phyloP scores from a whole-genome alignment of 164 flowering plant species.

The Piper betle region DNA sequence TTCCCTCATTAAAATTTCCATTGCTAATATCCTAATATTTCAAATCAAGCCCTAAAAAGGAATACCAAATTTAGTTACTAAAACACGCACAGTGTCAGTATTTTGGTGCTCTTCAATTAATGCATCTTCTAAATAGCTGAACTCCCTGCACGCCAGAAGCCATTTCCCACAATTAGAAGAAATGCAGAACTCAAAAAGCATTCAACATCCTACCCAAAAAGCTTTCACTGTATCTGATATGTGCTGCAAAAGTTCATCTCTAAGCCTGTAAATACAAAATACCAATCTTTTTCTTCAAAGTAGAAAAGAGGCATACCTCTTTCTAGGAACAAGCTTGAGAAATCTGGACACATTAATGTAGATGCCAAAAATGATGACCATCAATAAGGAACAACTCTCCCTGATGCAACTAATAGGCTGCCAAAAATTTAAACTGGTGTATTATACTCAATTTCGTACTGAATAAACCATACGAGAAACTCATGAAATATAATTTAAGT shows the following conservation, averaged over 20 bases:
- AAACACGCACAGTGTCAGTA: not conserved
- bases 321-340: constrained; percentile 18
- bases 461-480: not conserved
- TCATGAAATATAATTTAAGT: not conserved
- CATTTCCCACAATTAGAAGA: not conserved
- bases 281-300: not conserved
- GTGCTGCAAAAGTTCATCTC: not conserved
- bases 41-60: too few species aligned
- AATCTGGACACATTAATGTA: constrained; percentile 34
- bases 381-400: constrained; percentile 28
- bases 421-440: not conserved
- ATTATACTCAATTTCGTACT: not conserved
- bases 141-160: constrained; percentile 12
- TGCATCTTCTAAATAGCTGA: constrained; percentile 43
- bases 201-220: not conserved
- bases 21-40: too few species aligned
- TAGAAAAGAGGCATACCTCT: constrained; percentile 24
- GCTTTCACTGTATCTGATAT: not conserved
- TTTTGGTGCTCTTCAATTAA: constrained; percentile 50
- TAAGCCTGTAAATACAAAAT: not conserved
- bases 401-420: constrained; percentile 35
- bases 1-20: not conserved
- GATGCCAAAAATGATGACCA: constrained; percentile 46
- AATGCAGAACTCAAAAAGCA: not conserved
- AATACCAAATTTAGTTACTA: too few species aligned